Base-by-base conservation (phyloP, 2,329 filamentous ascomycete species). In the Rutstroemia sp. region DNA sequence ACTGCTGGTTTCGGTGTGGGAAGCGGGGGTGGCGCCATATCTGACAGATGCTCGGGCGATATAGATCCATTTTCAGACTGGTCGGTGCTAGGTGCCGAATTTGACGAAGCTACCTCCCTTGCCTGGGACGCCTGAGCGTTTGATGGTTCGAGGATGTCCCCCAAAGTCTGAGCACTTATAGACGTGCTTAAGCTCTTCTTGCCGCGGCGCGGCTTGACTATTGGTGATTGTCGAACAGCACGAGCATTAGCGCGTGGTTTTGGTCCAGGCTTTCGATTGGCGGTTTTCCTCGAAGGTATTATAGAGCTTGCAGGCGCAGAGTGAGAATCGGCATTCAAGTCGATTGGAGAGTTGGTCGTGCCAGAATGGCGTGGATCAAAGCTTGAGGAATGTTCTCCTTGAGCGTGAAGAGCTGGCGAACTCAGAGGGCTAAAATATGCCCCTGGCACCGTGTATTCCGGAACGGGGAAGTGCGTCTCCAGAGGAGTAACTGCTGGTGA, bases 401-500 rank as follows among this genome's bases (percentile, higher is more conserved):
- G 87, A 1, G 88, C 87, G 69, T 88, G 86, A 18, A 94, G 75
- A 3, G 88, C 88, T 1, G 89, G 89, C 16, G 89, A 94, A 5
- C 87, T 91, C 49, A 94, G 77, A 9, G 89, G 89, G 67, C 88
- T 94, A 69, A 94, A 92, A 72, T 91, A 92, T 37, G 87, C 81
- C 38, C 81, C 81, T 0, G 86, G 84, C 3, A 88, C 77, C 47
- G 79, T 76, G 48, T 69, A 71, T 54, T 82, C 78, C 12, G 76
- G 75, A 42, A 73, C 69, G 63, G 69, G 70, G 67, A 89, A 90
- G 61, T 86, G 83, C 44, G 81, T 77, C 66, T 92, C 89, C 51
- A 91, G 77, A 21, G 89, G 88, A 2, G 88, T 92, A 45, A 92
- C 88, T 4, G 88, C 89, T n/a, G 89, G 89, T 18, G 89, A 92